Conservation (phyloP, 352 stramenopile species). For the Globisporangium emineosum region DNA sequence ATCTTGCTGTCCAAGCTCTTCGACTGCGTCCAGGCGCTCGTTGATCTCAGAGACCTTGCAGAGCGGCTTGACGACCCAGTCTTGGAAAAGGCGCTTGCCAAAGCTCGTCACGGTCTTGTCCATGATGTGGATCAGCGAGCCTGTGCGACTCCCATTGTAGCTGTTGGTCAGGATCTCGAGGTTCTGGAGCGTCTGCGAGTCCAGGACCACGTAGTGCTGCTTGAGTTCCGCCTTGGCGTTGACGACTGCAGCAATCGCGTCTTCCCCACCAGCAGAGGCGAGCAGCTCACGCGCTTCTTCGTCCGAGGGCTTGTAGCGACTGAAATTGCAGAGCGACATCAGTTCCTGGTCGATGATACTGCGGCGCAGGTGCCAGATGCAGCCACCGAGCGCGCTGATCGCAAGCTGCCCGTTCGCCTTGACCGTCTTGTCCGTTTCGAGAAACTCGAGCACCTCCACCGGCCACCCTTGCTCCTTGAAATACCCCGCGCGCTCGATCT, state of each 20-base stretch:
- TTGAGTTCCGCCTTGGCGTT: conserved; percentile 50
- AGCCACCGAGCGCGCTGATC: conserved; percentile 69
- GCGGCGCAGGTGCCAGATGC: conserved; percentile 75
- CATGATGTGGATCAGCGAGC: conserved; percentile 91
- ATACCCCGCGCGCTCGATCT: conserved; percentile 89
- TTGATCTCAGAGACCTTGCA: conserved; percentile 95
- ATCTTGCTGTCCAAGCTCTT: conserved; percentile 86
- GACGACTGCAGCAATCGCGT: conserved; percentile 11
- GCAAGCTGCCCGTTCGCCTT: conserved; percentile 53
- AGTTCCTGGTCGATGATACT: conserved; percentile 85
- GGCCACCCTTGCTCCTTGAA: conserved; percentile 83
- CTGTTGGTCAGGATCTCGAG: conserved; percentile 94
- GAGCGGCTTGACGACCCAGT: conserved; percentile 97
- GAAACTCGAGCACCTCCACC: conserved; percentile 42
- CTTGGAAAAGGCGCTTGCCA: conserved; percentile 93
- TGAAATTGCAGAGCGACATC: conserved; percentile 75
- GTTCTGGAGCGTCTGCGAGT: conserved; percentile 97
- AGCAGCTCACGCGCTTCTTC: conserved; percentile 33
- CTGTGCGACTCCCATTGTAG: conserved; percentile 86
- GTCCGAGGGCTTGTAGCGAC: conserved; percentile 75
- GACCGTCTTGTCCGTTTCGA: conserved; percentile 76
- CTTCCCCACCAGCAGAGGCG: conserved; percentile 13
- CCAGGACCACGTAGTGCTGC: conserved; percentile 91
- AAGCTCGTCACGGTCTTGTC: conserved; percentile 92
- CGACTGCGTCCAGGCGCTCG: conserved; percentile 93